These are phyloP conservation scores for Karstenula rhodostoma DNA, from an alignment of 2,329 filamentous ascomycete species.

Conservation along the genomic window DNA sequence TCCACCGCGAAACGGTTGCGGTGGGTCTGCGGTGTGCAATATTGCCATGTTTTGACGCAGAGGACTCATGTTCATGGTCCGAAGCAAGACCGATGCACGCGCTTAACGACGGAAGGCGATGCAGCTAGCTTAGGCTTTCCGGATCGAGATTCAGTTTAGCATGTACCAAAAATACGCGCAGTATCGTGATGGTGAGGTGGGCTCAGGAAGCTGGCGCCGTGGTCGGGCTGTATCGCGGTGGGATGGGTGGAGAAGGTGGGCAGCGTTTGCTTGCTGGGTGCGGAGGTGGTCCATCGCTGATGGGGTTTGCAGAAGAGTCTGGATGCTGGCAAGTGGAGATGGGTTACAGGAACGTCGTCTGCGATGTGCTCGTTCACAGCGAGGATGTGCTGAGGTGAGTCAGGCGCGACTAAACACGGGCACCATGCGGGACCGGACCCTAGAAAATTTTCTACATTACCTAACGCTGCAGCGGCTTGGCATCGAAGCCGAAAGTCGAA, in stretches of 20 bases:
- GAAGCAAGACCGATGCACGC: constrained; percentile 18
- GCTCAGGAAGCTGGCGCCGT: constrained; percentile 11
- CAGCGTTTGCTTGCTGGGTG: constrained; percentile 12
- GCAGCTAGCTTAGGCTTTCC: constrained; percentile 13
- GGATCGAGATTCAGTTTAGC: constrained; percentile 4
- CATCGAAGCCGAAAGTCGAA: constrained; percentile 27
- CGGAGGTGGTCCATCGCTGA: constrained; percentile 28
- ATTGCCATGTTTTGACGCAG: constrained; percentile 24
- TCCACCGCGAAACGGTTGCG: constrained; percentile 11
- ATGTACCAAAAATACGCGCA: constrained; percentile 32
- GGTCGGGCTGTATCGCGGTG: constrained; percentile 9
- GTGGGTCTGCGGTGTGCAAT: constrained; percentile 6
- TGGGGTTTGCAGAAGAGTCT: constrained; percentile 32
- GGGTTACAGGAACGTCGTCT: constrained; percentile 27
- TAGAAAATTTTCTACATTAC: constrained; percentile 41
- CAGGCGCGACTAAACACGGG: constrained; percentile 29
- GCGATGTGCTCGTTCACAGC: constrained; percentile 25
- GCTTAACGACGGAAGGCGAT: constrained; percentile 16
- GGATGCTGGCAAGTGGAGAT: constrained; percentile 39
- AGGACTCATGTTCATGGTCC: constrained; percentile 30
- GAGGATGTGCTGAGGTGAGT: constrained; percentile 31
- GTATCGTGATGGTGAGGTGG: constrained; percentile 39
- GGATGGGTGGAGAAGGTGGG: constrained; percentile 19
- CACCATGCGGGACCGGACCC: constrained; percentile 13
- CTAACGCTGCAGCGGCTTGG: constrained; percentile 39